Evolutionary conservation across 129 eudicot species (phyloP).

Genomic region (Ambrosia artemisiifolia): DNA sequence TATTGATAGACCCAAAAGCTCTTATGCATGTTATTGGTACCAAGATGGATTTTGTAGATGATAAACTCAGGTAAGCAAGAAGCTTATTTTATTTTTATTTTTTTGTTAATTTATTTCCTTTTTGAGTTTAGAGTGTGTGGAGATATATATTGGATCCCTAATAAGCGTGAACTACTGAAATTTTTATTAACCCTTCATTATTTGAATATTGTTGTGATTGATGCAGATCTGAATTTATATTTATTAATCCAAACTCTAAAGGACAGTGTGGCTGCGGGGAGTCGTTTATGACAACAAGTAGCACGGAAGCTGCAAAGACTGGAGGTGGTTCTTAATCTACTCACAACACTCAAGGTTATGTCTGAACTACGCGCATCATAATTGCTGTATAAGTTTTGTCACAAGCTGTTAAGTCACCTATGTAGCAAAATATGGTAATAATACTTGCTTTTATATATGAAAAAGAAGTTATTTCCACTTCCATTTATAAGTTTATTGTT

Average conservation of each 20-base stretch:
- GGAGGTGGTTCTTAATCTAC: constrained; percentile 33
- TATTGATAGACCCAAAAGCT: constrained; percentile 79
- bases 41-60: constrained; percentile 81
- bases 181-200: background rate
- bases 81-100: background rate
- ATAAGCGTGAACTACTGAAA: background rate
- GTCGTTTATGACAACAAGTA: constrained; percentile 74
- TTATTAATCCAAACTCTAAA: constrained; percentile 75
- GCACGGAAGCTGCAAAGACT: constrained; percentile 50
- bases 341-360: background rate
- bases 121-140: background rate
- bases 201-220: constrained; percentile 11
- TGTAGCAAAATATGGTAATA: background rate
- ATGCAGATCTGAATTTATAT: constrained; percentile 81
- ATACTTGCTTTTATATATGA: background rate
- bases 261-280: constrained; percentile 98
- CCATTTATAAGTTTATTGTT: background rate
- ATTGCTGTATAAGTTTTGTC: background rate
- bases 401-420: background rate
- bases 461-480: no score
- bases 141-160: background rate
- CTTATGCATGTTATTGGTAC: constrained; percentile 89
- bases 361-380: background rate
- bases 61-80: constrained; percentile 60
- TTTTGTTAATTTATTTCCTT: background rate